Evolutionary conservation across 208 protist species (phyloP), one percentile per base, ranked within the genome.

Genomic region (Acanthamoeba castellanii): DNA sequence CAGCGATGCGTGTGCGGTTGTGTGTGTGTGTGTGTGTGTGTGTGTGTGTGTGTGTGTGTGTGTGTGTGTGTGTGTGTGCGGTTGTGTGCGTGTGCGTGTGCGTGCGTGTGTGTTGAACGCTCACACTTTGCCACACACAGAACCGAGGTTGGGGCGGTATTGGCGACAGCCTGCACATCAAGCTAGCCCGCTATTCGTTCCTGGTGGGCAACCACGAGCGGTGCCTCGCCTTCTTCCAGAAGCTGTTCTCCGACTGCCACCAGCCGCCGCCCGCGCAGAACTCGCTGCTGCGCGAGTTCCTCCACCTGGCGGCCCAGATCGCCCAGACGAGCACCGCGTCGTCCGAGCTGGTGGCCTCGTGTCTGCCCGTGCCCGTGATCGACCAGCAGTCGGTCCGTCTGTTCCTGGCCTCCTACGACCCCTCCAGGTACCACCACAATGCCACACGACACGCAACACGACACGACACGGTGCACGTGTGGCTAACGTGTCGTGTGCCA

Each of bases 101-200:
- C n/a, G n/a, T n/a, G n/a, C 22, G 57, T 27, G 4, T 4, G 1
- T n/a, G 13, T 18, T 8, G 57, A n/a, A 7, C 14, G 14, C 20
- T 64, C 6, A 64, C 22, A 8, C 57, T 64, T 11, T 64, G 57
- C 37, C 37, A 42, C 37, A 42, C 37, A 42, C 68, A 82, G 74
- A 82, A 89, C 27, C 82, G 82, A 11, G 82, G 82, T 8, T 89
- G 82, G 82, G 57, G 82, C 37, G 52, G 47, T 8, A 89, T 89
- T n/a, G 25, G 57, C 20, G 82, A 89, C 37, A 89, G 32, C 45
- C 82, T 89, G 27, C 82, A 89, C 25, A 9, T 66, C 82, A 89
- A 89, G 82, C 50, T 89, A 13, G 82, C 52, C 16, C 82, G 82
- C 6, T 66, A 89, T 22, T 42, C 27, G 14, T 89, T 89, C 32